These are phyloP conservation scores for Tetrahymena malaccensis DNA, from an alignment of 73 alveolate species.

Conservation along the genomic window DNA sequence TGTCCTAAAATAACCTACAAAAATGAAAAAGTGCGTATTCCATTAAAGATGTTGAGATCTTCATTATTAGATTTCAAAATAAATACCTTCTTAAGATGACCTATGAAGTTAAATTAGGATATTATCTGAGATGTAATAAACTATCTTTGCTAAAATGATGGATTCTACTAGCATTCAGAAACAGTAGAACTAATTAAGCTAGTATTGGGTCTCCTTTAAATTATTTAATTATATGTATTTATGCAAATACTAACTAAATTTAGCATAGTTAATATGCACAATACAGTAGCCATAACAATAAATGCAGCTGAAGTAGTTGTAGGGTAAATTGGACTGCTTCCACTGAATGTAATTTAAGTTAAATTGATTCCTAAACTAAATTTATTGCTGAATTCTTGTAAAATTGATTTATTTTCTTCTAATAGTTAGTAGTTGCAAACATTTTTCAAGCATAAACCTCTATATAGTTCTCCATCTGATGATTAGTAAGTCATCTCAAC, in stretches of 20 bases:
- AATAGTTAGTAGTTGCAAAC: neutral
- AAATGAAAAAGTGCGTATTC: slow-evolving; percentile 12
- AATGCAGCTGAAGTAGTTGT: neutral
- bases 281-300: neutral
- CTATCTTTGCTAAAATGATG: neutral
- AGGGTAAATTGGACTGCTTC: neutral
- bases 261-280: neutral
- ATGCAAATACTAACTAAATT: neutral
- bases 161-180: neutral
- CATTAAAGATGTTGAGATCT: slow-evolving; percentile 11
- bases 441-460: neutral
- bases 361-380: neutral
- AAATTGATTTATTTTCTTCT: neutral
- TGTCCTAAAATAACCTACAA: slow-evolving; percentile 23
- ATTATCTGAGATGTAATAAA: neutral
- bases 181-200: neutral
- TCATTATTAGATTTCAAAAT: slow-evolving; percentile 2
- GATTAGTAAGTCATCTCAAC: neutral
- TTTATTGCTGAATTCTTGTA: neutral
- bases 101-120: neutral
- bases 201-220: neutral
- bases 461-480: neutral
- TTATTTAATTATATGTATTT: neutral
- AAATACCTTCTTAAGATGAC: neutral
- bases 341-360: neutral